Base-by-base conservation (phyloP, 148 eudicot genomes). In the Suaeda aralocaspica region DNA sequence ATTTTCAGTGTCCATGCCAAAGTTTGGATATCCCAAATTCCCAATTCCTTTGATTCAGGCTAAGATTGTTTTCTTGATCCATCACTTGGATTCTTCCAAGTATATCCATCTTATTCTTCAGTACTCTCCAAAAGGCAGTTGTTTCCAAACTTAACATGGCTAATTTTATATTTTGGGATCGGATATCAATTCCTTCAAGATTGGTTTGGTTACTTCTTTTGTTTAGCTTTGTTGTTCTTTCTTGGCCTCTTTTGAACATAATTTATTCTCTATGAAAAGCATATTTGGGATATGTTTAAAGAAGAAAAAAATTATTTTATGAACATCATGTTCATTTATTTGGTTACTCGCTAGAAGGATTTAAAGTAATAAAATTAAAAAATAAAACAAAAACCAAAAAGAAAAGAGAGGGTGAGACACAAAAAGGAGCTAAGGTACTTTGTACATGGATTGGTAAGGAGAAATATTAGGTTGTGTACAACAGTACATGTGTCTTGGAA, bases 61-160 rank as follows among this genome's bases (percentile, higher is more conserved):
- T 60, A 34, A 60, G 64, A 33, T 60, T 60, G 24, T 33, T 31
- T 31, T 34, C 64, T 31, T 60, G 33, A 29, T 31, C 33, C 34
- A 25, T 14, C 30, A 15, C 42, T 60, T 60, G 42, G 44, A 33
- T 33, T 60, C 44, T 60, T 33, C 24, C 14, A 60, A n/a, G 22
- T 29, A 26, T 18, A 55, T 24, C 59, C 59, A 9, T 5, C 15
- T 55, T 55, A 55, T 60, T 33, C 64, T 33, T 15, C 12, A 29
- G 22, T 60, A 11, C 11, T 60, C 9, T 33, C 26, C 19, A 1
- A 60, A 33, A 60, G 64, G 41, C 19, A 9, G 44, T 33, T 60
- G 42, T 13, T 60, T 60, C 29, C 44, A 60, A 60, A 60, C 64
- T 60, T 18, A 60, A 33, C 33, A 9, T 60, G 44, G 42, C 44